phyloP scores from a whole-genome alignment of 495 filamentous ascomycete genomes.

The Neurospora pannonica region DNA sequence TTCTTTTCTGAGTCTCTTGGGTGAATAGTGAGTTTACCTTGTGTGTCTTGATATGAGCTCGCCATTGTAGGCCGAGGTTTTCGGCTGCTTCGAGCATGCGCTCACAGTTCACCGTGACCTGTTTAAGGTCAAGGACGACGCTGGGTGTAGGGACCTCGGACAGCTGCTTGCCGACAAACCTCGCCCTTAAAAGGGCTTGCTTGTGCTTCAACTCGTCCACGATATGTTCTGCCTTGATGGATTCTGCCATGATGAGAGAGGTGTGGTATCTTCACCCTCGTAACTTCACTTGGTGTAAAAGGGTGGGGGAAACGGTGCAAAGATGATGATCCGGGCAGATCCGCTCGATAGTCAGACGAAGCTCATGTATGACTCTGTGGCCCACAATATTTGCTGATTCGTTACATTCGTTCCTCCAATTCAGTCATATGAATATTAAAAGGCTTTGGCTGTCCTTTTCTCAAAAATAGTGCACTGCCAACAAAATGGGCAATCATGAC shows the following conservation, averaged over 20 bases:
- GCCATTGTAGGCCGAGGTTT: conserved; percentile 54
- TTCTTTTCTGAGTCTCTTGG: neutral
- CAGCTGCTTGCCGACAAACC: conserved; percentile 55
- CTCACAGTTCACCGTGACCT: conserved; percentile 59
- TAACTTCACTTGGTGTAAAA: neutral
- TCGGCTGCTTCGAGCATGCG: conserved; percentile 60
- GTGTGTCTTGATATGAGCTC: conserved; percentile 81
- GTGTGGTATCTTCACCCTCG: neutral
- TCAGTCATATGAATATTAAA: neutral
- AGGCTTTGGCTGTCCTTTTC: too few species aligned
- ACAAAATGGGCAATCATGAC: neutral
- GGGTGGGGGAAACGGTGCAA: neutral
- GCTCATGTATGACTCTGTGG: neutral
- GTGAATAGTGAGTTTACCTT: conserved; percentile 44
- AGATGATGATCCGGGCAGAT: neutral
- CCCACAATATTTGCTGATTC: neutral
- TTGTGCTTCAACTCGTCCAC: neutral
- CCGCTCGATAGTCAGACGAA: neutral
- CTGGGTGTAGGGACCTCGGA: conserved; percentile 55
- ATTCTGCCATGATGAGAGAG: neutral
- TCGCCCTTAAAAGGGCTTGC: conserved; percentile 32
- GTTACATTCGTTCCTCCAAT: neutral
- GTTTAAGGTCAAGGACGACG: conserved; percentile 58
- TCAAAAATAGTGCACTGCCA: too few species aligned
- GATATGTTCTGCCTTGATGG: neutral